Evolutionary conservation across 805 yeast genomes (phyloP).

Genomic region (Candida taoyuanica): DNA sequence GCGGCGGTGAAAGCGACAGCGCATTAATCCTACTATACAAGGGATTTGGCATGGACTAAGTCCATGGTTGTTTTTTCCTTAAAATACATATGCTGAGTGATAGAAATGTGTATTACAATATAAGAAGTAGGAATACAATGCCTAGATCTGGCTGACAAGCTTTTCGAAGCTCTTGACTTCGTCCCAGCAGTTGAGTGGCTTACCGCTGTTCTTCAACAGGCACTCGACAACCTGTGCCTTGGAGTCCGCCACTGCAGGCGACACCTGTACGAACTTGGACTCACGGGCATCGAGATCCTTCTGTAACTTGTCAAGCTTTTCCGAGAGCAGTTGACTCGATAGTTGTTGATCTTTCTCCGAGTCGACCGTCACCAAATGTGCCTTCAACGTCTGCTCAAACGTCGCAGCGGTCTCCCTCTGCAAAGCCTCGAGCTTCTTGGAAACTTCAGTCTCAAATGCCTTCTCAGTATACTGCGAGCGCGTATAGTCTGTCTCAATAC

Average conservation of each 20-base stretch:
- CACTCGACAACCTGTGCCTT: conserved; percentile 54
- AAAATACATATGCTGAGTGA: too few relatives aligned
- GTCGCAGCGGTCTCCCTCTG: conserved; percentile 47
- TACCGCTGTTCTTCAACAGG: conserved; percentile 53
- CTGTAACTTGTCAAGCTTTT: conserved; percentile 38
- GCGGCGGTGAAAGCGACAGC: conserved; percentile 97
- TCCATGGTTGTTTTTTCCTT: too few relatives aligned
- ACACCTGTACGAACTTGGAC: conserved; percentile 30
- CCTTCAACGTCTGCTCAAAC: conserved; percentile 47
- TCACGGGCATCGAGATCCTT: conserved; percentile 34
- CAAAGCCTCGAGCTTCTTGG: conserved; percentile 49
- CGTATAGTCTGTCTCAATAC: conserved; percentile 64
- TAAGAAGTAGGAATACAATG: too few relatives aligned
- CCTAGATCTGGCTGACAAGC: conserved; percentile 46
- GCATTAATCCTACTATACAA: conserved; percentile 86
- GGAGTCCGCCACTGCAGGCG: conserved; percentile 39
- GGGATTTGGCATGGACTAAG: conserved; percentile 59
- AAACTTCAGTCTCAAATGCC: conserved; percentile 61
- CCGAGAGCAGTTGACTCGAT: conserved; percentile 33
- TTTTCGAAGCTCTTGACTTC: conserved; percentile 67
- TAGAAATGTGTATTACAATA: too few relatives aligned
- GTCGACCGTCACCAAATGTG: conserved; percentile 34
- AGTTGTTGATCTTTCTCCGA: conserved; percentile 28
- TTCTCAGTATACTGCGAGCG: conserved; percentile 66
- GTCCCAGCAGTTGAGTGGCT: conserved; percentile 77